Conservation (phyloP, 108 stramenopile species). For the Licmophora abbreviata region DNA sequence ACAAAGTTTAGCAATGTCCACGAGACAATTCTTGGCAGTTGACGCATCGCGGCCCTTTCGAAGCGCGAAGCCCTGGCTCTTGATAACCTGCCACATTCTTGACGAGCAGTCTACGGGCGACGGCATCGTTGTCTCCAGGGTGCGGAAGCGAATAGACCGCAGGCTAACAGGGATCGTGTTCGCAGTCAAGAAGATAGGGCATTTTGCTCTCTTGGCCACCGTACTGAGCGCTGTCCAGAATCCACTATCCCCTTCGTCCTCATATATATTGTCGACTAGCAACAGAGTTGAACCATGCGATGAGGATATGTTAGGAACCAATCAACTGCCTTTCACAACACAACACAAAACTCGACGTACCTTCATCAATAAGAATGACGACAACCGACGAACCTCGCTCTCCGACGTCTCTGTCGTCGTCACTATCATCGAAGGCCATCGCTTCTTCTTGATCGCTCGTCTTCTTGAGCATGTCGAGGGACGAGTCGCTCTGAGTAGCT, state of each 20-base stretch:
- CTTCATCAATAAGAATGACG: constrained; percentile 78
- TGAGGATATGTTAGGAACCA: neutral
- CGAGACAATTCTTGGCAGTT: constrained; percentile 8
- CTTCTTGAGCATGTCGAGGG: constrained; percentile 7
- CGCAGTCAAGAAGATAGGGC: constrained; percentile 77
- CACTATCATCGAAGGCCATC: constrained; percentile 24
- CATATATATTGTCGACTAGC: constrained; percentile 61
- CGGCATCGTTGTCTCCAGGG: constrained; percentile 29
- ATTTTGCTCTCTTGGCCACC: constrained; percentile 57
- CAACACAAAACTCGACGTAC: constrained; percentile 10
- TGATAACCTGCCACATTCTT: constrained; percentile 31
- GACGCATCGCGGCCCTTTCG: constrained; percentile 9
- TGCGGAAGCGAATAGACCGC: constrained; percentile 20
- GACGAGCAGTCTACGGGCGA: constrained; percentile 38
- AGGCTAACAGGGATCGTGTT: constrained; percentile 26
- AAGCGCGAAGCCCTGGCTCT: constrained; percentile 24
- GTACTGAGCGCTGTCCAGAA: constrained; percentile 67
- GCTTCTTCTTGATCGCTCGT: neutral
- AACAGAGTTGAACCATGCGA: too few relatives aligned
- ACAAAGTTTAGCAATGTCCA: constrained; percentile 31
- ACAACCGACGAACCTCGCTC: constrained; percentile 29
- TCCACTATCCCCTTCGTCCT: constrained; percentile 54
- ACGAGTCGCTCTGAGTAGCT: constrained; percentile 70
- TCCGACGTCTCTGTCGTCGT: constrained; percentile 19
- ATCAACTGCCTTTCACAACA: neutral